Evolutionary conservation across 176 grass and related monocot species (phyloP).

Genomic region (Carex parvula): DNA sequence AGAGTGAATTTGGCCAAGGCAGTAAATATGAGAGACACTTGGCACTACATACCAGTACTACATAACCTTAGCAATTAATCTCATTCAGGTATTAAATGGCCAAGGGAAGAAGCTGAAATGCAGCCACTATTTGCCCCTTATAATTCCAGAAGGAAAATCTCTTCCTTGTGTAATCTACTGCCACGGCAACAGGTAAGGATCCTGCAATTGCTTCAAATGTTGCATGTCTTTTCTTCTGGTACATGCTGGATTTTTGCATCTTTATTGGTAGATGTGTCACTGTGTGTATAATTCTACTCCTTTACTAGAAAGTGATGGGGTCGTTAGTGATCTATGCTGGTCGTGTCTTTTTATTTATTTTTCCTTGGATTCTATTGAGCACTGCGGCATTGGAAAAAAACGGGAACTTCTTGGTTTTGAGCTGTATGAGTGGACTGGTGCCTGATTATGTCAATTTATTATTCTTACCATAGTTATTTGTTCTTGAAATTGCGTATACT

Average conservation of each 20-base stretch:
- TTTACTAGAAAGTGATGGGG: neutral
- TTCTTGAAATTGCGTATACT: constrained; percentile 12
- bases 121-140: constrained; percentile 81
- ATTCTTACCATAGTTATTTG: neutral
- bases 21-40: neutral
- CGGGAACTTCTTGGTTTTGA: neutral
- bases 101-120: constrained; percentile 92
- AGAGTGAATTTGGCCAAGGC: neutral
- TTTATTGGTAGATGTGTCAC: neutral
- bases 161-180: constrained; percentile 99
- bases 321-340: neutral
- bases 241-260: neutral
- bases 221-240: neutral
- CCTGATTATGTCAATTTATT: constrained; percentile 7
- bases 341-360: neutral
- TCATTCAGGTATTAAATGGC: constrained; percentile 76
- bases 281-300: neutral
- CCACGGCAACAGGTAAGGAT: constrained; percentile 85
- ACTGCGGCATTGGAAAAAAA: neutral
- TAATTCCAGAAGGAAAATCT: constrained; percentile 70
- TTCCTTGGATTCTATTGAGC: neutral
- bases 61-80: neutral
- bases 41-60: neutral
- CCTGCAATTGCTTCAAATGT: neutral
- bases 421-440: neutral